Evolutionary conservation across 495 filamentous ascomycete species (phyloP), one percentile per base, ranked within the genome.

Genomic region (Aspergillus cavernicola): DNA sequence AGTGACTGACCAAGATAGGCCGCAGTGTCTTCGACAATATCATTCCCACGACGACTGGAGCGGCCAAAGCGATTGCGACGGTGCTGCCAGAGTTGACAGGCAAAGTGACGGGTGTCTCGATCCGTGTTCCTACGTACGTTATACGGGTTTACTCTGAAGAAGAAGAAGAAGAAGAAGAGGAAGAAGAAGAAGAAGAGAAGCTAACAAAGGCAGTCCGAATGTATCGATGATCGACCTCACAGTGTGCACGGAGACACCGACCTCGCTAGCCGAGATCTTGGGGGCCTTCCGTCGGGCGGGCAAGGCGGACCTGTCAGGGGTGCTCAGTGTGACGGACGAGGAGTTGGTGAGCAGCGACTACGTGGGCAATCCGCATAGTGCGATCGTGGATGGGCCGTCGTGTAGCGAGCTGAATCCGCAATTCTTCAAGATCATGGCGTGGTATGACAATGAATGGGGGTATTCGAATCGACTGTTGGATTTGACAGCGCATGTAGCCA

Each of bases 391-490:
- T 54, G 67, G 63, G 1, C 55, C 63, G 16, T 61, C 67, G 2
- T 66, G 65, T 37, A 46, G 55, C 22, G 67, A 70, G 54, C 39
- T 70, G 36, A 70, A 70, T 42, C 60, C 13, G 19, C 22, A 67
- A 55, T 70, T 70, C 52, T 70, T 70, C 55, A 70, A 70, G 41
- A 70, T 70, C 33, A 70, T 70, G 58, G 67, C 65, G 10, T 70
- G 67, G 67, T 70, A 70, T 43, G 67, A 68, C 38, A 70, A 70
- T 15, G 67, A 70, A 47, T 70, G 67, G 67, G 67, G 67, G 28
- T 70, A 70, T 54, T 70, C 67, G 11, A 70, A 62, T 50, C 63
- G 67, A 7, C 50, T 70, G 36, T 52, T 70, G 41, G 67, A 70
- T 49, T 58, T 67, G 64, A 60, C 68, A 20, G 48, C 31, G 20